Conservation (phyloP, 2,329 filamentous ascomycete genomes). For the Anisogramma anomala region DNA sequence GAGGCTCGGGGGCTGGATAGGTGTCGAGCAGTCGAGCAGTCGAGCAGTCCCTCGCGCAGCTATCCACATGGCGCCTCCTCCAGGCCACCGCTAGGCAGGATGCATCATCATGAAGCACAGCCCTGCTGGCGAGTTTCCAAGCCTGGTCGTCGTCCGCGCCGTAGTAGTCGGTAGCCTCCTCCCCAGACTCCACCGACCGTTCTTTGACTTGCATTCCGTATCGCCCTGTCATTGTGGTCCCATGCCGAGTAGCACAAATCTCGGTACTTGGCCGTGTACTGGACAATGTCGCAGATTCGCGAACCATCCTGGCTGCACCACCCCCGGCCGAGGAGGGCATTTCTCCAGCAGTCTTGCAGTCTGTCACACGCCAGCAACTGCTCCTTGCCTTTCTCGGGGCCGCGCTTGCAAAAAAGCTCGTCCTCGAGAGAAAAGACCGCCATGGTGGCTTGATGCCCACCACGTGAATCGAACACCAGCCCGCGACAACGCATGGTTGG, state of each 20-base stretch:
- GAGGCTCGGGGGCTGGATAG: no score
- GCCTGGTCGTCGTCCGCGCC: background rate
- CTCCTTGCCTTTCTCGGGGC: background rate
- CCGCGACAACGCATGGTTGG: no score
- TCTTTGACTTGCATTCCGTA: background rate
- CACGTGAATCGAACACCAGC: no score
- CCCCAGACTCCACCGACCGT: no score
- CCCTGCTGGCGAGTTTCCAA: background rate
- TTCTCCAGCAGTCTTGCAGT: background rate
- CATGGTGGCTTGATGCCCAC: no score
- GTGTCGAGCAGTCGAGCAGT: background rate
- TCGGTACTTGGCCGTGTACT: conserved; percentile 14
- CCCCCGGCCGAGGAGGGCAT: background rate
- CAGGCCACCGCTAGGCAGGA: background rate
- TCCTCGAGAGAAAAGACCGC: no score
- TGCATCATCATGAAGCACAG: background rate
- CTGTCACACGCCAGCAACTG: background rate
- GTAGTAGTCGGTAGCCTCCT: background rate
- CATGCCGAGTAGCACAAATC: conserved; percentile 12
- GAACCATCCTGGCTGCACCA: conserved; percentile 11
- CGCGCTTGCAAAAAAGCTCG: no score
- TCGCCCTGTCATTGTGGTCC: background rate
- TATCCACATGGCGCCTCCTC: no score
- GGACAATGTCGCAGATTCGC: conserved; percentile 14
- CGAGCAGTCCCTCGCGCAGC: background rate